Conservation (phyloP, 139 green algal species). For the Chlorella sp. region DNA sequence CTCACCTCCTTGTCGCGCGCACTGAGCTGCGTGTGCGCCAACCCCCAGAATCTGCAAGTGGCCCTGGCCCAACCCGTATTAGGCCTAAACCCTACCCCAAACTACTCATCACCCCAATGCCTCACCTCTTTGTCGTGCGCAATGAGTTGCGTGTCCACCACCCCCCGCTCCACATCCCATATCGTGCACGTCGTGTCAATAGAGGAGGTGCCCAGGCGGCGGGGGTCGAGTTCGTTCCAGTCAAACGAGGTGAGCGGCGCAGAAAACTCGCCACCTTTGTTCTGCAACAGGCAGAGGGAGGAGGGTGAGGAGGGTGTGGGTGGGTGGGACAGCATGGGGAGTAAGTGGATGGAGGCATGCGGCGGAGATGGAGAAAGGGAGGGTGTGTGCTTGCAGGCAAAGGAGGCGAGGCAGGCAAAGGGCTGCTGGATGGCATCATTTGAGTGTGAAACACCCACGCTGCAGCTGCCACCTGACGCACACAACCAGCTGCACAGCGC, state of each 20-base stretch:
- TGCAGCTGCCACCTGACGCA: too few species aligned
- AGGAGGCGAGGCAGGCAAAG: background rate
- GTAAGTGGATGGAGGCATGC: background rate
- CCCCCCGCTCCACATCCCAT: conserved; percentile 94
- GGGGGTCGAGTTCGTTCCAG: conserved; percentile 94
- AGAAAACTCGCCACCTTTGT: conserved; percentile 89
- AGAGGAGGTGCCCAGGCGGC: conserved; percentile 87
- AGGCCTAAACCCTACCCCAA: too few species aligned
- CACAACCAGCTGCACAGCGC: too few species aligned
- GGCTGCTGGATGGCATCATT: too few species aligned
- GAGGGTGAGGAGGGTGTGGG: background rate
- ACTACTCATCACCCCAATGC: background rate
- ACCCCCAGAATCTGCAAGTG: too few species aligned
- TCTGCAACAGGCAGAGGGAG: conserved; percentile 49
- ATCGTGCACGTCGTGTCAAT: conserved; percentile 98
- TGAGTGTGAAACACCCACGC: background rate
- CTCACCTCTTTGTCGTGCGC: conserved; percentile 48
- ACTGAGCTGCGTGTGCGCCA: conserved; percentile 68
- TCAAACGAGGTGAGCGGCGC: conserved; percentile 97
- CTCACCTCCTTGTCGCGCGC: too few species aligned
- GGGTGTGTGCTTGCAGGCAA: background rate
- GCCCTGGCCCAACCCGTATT: too few species aligned
- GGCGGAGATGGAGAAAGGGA: too few species aligned
- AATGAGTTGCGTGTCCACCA: conserved; percentile 87
- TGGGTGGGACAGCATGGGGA: background rate